These are phyloP conservation scores for Volvariella volvacea DNA, from an alignment of 1,284 basidiomycete genomes.

Conservation along the genomic window DNA sequence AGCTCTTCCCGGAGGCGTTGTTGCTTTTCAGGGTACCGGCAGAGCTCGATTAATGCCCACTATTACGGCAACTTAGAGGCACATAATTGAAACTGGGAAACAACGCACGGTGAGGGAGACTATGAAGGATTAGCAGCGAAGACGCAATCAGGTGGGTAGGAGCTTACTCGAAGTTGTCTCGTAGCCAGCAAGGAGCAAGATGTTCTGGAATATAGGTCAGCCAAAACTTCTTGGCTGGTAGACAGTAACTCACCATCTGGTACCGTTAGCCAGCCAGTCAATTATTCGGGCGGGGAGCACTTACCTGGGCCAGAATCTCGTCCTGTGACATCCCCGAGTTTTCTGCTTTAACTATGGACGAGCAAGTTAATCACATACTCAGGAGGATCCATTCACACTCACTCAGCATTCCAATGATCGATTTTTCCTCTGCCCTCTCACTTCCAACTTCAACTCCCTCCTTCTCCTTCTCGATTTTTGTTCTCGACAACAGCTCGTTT, in stretches of 20 bases:
- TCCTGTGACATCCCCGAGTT: constrained; percentile 46
- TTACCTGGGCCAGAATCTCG: constrained; percentile 59
- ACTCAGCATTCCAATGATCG: constrained; percentile 50
- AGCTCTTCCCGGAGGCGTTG: constrained; percentile 47
- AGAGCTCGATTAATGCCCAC: constrained; percentile 47
- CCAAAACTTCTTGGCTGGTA: no score
- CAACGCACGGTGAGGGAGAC: background rate
- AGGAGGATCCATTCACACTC: constrained; percentile 13
- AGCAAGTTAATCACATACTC: constrained; percentile 2
- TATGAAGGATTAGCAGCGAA: no score
- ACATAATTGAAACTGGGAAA: background rate
- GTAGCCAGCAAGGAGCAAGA: constrained; percentile 28
- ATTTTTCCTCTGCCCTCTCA: constrained; percentile 33
- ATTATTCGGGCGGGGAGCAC: no score
- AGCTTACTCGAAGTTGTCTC: constrained; percentile 34
- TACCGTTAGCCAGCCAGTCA: no score
- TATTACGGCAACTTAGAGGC: constrained; percentile 10
- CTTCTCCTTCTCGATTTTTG: constrained; percentile 34
- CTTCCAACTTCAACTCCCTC: constrained; percentile 21
- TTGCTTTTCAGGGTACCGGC: constrained; percentile 40
- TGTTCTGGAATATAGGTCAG: no score
- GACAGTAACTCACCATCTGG: no score
- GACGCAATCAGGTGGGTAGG: no score
- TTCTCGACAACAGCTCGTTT: constrained; percentile 35
- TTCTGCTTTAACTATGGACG: constrained; percentile 49